Evolutionary conservation across 139 green algal species (phyloP), one percentile per base, ranked within the genome.

Genomic region (Micractinium sp.): DNA sequence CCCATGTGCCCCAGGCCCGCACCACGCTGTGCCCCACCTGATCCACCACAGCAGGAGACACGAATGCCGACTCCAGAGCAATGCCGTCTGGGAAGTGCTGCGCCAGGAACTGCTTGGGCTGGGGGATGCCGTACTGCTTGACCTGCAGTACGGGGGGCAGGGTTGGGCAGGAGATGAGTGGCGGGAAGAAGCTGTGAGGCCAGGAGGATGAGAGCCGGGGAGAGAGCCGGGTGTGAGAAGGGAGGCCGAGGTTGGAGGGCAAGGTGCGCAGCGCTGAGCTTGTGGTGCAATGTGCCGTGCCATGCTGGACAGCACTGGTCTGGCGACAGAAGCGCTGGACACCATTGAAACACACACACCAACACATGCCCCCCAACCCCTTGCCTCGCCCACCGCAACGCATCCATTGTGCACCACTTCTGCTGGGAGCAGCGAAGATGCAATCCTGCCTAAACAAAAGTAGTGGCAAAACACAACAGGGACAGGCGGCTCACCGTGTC

Each of bases 51-150:
- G 85, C 69, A 3, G 95, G 90, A 4, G 91, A 92, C 16, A 97
- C 93, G 56, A 95, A 96, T 39, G 90, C 93, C 1, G 90, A 92
- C 0, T 96, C 92, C 75, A 99, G 88, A 0, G 92, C 63, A 1
- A 95, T 87, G 71, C 93, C 94, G 31, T 96, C 94, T 1, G 95
- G 93, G 91, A 97, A 97, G 36, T 87, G 81, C 19, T 90, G 38
- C 35, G 90, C 74, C 41, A 98, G 81, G 82, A 96, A 95, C 27
- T 63, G 73, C n/a, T 53, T 67, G 31, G 93, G 85, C 38, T 92
- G 83, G 0, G 90, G 63, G 4, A 97, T 91, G 63, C 94, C 94
- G 67, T 96, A 81, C 90, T 94, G 95, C 82, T 66, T 81, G 71
- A 71, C 78, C 61, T 90, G 82, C 77, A 82, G 25, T 56, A 56